These are phyloP conservation scores for Aspergillus viridinutans DNA, from an alignment of 2,329 filamentous ascomycete genomes.

Conservation along the genomic window DNA sequence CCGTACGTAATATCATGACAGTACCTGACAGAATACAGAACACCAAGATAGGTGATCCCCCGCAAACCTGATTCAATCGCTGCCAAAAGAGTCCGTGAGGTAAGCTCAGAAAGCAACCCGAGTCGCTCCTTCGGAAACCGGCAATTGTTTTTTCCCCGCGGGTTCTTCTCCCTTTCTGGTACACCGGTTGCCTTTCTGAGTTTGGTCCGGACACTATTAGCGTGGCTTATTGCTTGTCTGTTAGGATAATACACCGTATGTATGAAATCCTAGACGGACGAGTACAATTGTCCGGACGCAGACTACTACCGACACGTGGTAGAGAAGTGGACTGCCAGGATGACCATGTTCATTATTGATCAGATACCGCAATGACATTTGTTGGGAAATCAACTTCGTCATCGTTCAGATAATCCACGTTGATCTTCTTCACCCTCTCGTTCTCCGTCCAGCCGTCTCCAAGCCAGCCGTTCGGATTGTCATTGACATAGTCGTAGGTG, in stretches of 20 bases:
- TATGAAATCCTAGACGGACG: no score
- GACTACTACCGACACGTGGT: no score
- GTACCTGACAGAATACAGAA: not conserved
- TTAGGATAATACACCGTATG: no score
- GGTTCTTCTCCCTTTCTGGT: not conserved
- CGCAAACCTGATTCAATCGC: no score
- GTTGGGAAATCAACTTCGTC: slow-evolving; percentile 33
- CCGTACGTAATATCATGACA: not conserved
- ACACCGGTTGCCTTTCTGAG: not conserved
- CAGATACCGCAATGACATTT: slow-evolving; percentile 1
- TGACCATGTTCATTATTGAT: not conserved
- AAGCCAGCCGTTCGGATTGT: slow-evolving; percentile 29
- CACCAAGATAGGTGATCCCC: not conserved
- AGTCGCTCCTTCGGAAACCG: not conserved
- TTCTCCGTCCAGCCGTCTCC: slow-evolving; percentile 34
- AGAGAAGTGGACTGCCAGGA: no score
- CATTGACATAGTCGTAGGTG: slow-evolving; percentile 33
- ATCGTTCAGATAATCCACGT: slow-evolving; percentile 34
- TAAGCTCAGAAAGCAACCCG: not conserved
- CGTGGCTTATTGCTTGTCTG: no score
- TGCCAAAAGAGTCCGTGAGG: no score
- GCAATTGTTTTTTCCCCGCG: not conserved
- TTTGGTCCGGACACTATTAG: not conserved
- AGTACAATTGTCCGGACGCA: no score
- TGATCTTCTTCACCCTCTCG: slow-evolving; percentile 27